These are phyloP conservation scores for Prunus armeniaca DNA, from an alignment of 306 rosid species.

Conservation along the genomic window DNA sequence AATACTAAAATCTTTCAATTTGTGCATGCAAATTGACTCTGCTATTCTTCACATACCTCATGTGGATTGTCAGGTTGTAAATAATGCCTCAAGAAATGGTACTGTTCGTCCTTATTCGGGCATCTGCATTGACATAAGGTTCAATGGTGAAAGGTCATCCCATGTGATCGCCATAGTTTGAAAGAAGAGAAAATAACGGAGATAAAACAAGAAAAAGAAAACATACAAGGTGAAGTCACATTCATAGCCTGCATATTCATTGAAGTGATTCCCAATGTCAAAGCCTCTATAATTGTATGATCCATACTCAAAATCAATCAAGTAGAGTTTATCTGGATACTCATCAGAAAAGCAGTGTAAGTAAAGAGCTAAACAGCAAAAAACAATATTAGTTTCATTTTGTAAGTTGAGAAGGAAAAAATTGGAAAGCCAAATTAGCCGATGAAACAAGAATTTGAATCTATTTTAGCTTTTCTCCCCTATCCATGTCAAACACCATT, in stretches of 20 bases:
- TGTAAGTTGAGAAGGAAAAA: slow-evolving; percentile 1
- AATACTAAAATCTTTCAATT: slow-evolving; percentile 4
- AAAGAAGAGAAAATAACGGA: neutral
- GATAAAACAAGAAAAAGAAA: slow-evolving; percentile 4
- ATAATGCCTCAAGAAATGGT: slow-evolving; percentile 85
- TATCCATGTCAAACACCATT: neutral
- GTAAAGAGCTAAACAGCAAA: slow-evolving; percentile 7
- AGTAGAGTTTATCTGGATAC: slow-evolving; percentile 70
- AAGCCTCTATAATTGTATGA: slow-evolving; percentile 93
- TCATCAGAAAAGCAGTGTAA: slow-evolving; percentile 27
- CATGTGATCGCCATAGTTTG: neutral
- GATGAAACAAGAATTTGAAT: neutral
- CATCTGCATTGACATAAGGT: slow-evolving; percentile 45
- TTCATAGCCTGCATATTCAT: slow-evolving; percentile 86
- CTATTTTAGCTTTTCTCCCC: neutral
- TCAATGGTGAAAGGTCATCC: slow-evolving; percentile 18
- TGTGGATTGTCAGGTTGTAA: slow-evolving; percentile 66
- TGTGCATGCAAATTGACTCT: slow-evolving; percentile 1
- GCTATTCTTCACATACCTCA: slow-evolving; percentile 44
- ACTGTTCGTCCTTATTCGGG: slow-evolving; percentile 73
- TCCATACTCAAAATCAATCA: slow-evolving; percentile 95
- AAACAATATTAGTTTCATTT: slow-evolving; percentile 11
- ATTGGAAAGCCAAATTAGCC: neutral
- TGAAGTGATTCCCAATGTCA: slow-evolving; percentile 96
- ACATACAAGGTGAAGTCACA: slow-evolving; percentile 80